Percentiles rank a stretch among this genome's conserved stretches.
These are phyloP conservation scores for Fusarium azukiicola DNA, from an alignment of 2,329 filamentous ascomycete genomes.

Conservation along the genomic window DNA sequence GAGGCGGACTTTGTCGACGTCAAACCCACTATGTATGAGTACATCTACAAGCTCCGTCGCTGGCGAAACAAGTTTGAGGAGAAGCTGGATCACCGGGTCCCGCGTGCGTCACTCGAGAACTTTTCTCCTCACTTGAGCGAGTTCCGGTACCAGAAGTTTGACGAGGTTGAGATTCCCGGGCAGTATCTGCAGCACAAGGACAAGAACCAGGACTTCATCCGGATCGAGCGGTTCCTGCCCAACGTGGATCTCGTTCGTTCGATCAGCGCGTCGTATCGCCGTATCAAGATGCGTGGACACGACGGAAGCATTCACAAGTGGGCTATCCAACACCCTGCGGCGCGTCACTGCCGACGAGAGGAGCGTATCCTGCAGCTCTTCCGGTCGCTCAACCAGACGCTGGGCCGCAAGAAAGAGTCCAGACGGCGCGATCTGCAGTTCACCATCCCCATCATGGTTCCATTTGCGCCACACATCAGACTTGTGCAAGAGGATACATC, in stretches of 20 bases:
- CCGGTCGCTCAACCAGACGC: constrained; percentile 96
- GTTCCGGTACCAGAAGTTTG: constrained; percentile 98
- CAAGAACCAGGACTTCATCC: constrained; percentile 99
- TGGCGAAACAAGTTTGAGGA: constrained; percentile 99
- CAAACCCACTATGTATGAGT: constrained; percentile 98
- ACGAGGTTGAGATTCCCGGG: constrained; percentile 98
- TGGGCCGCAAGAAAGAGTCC: constrained; percentile 96
- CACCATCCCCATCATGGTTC: constrained; percentile 97
- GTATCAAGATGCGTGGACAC: constrained; percentile 97
- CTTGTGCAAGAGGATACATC: constrained; percentile 98
- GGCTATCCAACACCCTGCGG: constrained; percentile 97
- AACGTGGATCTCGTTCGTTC: constrained; percentile 96
- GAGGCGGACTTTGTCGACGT: constrained; percentile 98
- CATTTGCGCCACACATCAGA: constrained; percentile 95
- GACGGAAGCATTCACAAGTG: constrained; percentile 99
- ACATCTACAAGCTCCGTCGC: constrained; percentile 96
- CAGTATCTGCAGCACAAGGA: constrained; percentile 99
- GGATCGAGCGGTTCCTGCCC: constrained; percentile 97
- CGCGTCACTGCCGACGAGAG: constrained; percentile 94
- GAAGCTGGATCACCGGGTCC: constrained; percentile 92
- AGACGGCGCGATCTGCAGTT: constrained; percentile 97
- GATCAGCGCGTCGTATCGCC: constrained; percentile 94
- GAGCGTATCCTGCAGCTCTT: constrained; percentile 98
- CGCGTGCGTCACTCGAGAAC: constrained; percentile 87
- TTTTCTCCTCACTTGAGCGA: constrained; percentile 97